These are phyloP conservation scores for Penicillium daleae DNA, from an alignment of 495 filamentous ascomycete species.

Conservation along the genomic window DNA sequence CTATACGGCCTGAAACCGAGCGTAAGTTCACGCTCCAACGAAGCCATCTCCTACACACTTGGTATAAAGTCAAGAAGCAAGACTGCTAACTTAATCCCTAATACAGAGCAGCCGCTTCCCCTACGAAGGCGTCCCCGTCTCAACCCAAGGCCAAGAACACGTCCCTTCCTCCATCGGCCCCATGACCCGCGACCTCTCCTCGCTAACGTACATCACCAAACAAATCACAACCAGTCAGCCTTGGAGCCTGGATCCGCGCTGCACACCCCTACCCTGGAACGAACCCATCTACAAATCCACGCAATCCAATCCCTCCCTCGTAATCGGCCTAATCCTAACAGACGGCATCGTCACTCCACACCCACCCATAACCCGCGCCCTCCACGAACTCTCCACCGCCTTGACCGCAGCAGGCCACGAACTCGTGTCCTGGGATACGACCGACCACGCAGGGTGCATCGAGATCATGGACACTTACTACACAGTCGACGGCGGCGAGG, in stretches of 20 bases:
- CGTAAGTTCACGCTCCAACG: conserved; percentile 35
- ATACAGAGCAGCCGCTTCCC: conserved; percentile 51
- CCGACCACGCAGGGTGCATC: conserved; percentile 48
- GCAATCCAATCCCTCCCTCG: conserved; percentile 44
- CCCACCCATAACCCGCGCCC: conserved; percentile 50
- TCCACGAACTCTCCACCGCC: conserved; percentile 39
- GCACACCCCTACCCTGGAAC: conserved; percentile 52
- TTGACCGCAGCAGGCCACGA: conserved; percentile 51
- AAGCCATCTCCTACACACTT: too few species aligned
- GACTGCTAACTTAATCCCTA: too few species aligned
- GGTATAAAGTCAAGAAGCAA: too few species aligned
- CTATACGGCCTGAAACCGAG: conserved; percentile 62
- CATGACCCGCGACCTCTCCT: conserved; percentile 50
- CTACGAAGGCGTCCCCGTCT: conserved; percentile 51
- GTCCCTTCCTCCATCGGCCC: conserved; percentile 56
- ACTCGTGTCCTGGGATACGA: conserved; percentile 50
- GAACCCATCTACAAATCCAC: conserved; percentile 41
- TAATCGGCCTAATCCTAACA: conserved; percentile 52
- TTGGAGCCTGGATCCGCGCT: conserved; percentile 53
- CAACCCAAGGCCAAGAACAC: conserved; percentile 58
- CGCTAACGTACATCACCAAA: conserved; percentile 44
- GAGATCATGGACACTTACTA: conserved; percentile 56
- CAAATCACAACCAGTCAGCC: conserved; percentile 43
- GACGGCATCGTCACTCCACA: conserved; percentile 56
- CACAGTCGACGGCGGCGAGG: conserved; percentile 58